Base-by-base conservation (phyloP, 2,329 filamentous ascomycete genomes). In the Tolypocladium inflatum region DNA sequence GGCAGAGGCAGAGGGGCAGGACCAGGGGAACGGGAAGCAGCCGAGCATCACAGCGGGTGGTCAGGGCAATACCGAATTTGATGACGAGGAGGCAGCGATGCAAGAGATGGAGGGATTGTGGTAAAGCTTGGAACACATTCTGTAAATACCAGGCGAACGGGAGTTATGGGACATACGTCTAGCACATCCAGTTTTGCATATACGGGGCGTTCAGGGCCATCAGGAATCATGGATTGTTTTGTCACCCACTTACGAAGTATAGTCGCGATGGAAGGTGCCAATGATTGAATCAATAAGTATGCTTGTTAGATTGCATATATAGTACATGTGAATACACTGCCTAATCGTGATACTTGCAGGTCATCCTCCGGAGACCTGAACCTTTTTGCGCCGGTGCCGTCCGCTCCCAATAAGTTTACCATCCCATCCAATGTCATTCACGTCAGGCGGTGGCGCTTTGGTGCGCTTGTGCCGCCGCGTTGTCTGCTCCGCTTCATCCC, bases 11-110 rank as follows among this genome's bases (percentile, higher is more conserved):
- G 75, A 78, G 61, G 59, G 23, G 4, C 63, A 59, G 13, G 65
- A 68, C 42, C 57, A 62, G 11, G 13, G 33, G 43, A 43, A 48
- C 9, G 58, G 54, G 26, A 26, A 9, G 33, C 56, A 54, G 59
- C 52, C 37, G 48, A 57, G 42, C 55, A 52, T 48, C 17, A 6
- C 41, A 26, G 4, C 52, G 11, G 55, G 38, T n/a, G n/a, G 7
- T 55, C 19, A 33, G 63, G 69, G 5, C 52, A 39, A 15, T 38
- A 13, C 78, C 41, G 70, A 76, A 30, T 85, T 82, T 67, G 80
- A 78, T 1, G 85, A 86, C 57, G 85, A 88, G 17, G 83, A 88
- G 70, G 86, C 84, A 60, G 85, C 81, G 1, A 86, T 91, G 83
- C 83, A 80, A 42, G 83, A 83, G 62, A 82, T 84, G 79, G 80